Evolutionary conservation across 1,284 basidiomycete species (phyloP).

Genomic region (Ustilago curta): DNA sequence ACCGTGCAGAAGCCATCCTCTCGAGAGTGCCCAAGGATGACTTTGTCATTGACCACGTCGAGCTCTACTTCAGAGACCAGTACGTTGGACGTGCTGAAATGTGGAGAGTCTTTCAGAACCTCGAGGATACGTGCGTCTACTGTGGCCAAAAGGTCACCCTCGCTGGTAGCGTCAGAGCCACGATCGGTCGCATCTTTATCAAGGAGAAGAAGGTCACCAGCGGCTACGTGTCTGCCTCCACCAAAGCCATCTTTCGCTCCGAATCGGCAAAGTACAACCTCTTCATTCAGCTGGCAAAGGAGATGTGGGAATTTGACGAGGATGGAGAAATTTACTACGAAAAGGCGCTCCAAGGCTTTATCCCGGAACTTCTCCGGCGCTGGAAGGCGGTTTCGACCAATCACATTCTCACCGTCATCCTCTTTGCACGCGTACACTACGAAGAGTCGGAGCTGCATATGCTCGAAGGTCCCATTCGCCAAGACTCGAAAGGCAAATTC

Average conservation of each 20-base stretch:
- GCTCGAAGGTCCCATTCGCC: conserved; percentile 74
- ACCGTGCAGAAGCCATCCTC: conserved; percentile 60
- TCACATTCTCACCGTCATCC: conserved; percentile 91
- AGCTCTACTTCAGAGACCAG: conserved; percentile 69
- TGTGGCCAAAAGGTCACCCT: conserved; percentile 66
- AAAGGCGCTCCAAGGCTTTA: conserved; percentile 84
- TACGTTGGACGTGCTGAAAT: conserved; percentile 68
- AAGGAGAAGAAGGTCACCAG: conserved; percentile 73
- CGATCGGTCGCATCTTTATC: conserved; percentile 66
- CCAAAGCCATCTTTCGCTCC: conserved; percentile 89
- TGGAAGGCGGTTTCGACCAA: conserved; percentile 80
- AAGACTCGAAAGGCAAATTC: conserved; percentile 79
- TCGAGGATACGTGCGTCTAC: conserved; percentile 68
- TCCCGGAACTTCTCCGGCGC: conserved; percentile 63
- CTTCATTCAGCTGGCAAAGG: conserved; percentile 94
- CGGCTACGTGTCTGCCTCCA: conserved; percentile 82
- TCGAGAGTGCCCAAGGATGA: conserved; percentile 51
- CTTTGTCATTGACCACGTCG: conserved; percentile 65
- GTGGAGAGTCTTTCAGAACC: conserved; percentile 64
- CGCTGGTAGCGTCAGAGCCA: conserved; percentile 64
- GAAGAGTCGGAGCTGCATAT: conserved; percentile 73
- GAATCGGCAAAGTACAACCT: conserved; percentile 81
- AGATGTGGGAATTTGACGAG: conserved; percentile 96
- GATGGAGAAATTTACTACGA: conserved; percentile 89
- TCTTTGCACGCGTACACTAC: conserved; percentile 94